phyloP scores from a whole-genome alignment of 495 filamentous ascomycete species.

The Tuber microsphaerosporum region DNA sequence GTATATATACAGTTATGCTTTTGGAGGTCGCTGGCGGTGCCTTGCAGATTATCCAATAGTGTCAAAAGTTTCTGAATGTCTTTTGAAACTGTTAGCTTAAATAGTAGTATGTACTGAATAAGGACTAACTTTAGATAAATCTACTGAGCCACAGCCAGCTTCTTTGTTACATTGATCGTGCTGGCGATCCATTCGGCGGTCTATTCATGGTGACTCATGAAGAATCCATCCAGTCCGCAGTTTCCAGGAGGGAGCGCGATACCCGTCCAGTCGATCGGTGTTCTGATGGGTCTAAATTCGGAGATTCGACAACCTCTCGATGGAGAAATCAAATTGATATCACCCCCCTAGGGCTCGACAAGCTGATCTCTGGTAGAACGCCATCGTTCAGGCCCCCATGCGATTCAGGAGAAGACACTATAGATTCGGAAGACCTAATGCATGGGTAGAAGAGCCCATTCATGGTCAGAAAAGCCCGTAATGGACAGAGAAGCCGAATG shows the following conservation, averaged over 20 bases:
- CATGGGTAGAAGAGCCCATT: background rate
- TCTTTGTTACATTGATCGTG: background rate
- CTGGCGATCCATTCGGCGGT: background rate
- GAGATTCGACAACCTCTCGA: background rate
- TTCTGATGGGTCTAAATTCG: background rate
- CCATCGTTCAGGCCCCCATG: background rate
- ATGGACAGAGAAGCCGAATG: background rate
- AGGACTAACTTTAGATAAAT: background rate
- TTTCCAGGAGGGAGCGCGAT: background rate
- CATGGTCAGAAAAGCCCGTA: background rate
- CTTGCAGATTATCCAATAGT: background rate
- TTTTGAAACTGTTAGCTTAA: background rate
- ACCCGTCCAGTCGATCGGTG: background rate
- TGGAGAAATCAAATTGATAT: background rate
- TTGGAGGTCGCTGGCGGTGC: background rate
- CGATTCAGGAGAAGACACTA: constrained; percentile 1
- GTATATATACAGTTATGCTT: background rate
- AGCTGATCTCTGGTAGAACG: background rate
- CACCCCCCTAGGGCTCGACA: background rate
- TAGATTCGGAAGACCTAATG: background rate
- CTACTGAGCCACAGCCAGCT: background rate
- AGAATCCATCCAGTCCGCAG: background rate
- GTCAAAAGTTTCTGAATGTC: constrained; percentile 6
- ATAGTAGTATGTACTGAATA: background rate
- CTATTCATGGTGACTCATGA: background rate